These are phyloP conservation scores for Panicum hallii DNA, from an alignment of 202 grass and related monocot species.

Conservation along the genomic window DNA sequence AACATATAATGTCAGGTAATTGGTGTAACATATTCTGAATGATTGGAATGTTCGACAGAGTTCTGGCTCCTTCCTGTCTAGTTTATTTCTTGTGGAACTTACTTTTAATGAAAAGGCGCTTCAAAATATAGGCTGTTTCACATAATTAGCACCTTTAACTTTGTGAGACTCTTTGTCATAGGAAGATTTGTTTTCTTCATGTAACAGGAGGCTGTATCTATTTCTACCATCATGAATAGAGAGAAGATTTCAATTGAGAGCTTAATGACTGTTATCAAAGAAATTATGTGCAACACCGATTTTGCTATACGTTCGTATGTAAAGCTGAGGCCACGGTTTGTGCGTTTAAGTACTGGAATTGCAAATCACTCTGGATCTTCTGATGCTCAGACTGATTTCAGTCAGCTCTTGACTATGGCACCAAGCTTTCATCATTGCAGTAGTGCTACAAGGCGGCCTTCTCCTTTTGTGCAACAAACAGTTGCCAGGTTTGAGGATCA, in stretches of 20 bases:
- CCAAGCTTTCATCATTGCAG: slow-evolving; percentile 58
- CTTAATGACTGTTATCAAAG: slow-evolving; percentile 54
- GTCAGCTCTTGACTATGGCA: slow-evolving; percentile 42
- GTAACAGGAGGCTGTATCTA: slow-evolving; percentile 64
- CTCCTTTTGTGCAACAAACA: slow-evolving; percentile 64
- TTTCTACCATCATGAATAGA: slow-evolving; percentile 60
- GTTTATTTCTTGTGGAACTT: not conserved
- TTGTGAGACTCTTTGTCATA: slow-evolving; percentile 31
- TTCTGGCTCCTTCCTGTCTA: slow-evolving; percentile 26
- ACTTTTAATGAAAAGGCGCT: slow-evolving; percentile 15
- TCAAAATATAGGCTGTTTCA: slow-evolving; percentile 7
- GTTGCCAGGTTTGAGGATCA: slow-evolving; percentile 69
- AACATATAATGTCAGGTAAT: not conserved
- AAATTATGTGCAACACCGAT: slow-evolving; percentile 62
- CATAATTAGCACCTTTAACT: not conserved
- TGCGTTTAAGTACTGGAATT: slow-evolving; percentile 44
- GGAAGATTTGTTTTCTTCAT: slow-evolving; percentile 34
- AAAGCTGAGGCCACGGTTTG: slow-evolving; percentile 60
- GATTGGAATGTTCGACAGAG: slow-evolving; percentile 8
- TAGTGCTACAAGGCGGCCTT: slow-evolving; percentile 65
- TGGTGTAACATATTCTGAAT: not conserved
- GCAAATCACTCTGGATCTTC: slow-evolving; percentile 38
- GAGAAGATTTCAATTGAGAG: slow-evolving; percentile 65
- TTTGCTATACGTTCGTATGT: slow-evolving; percentile 68
- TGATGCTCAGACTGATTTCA: slow-evolving; percentile 36